phyloP scores from a whole-genome alignment of 2,329 filamentous ascomycete species.

The Pseudogymnoascus pannorum region DNA sequence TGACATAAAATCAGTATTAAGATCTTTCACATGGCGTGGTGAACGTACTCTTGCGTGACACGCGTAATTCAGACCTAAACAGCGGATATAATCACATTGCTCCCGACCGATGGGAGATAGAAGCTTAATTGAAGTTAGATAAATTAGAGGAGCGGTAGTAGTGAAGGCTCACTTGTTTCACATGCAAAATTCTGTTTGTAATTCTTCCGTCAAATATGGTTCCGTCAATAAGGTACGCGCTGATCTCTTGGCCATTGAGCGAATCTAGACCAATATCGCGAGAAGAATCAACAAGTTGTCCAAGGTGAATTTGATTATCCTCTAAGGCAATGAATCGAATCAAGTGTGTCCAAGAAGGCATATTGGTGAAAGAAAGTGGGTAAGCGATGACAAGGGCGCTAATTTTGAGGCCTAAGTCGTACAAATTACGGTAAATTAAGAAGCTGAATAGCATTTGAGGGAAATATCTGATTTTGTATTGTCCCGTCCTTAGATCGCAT shows the following conservation, averaged over 20 bases:
- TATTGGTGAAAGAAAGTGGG: background rate
- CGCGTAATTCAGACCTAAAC: conserved; percentile 28
- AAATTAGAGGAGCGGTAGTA: background rate
- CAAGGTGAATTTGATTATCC: conserved; percentile 26
- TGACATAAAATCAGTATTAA: background rate
- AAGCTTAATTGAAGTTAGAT: conserved; percentile 17
- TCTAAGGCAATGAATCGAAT: conserved; percentile 28
- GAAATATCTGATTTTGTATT: no score
- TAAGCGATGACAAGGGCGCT: no score
- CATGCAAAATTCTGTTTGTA: conserved; percentile 21
- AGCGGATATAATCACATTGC: conserved; percentile 26
- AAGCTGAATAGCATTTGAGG: no score
- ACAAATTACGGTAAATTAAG: no score
- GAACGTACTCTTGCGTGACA: conserved; percentile 25
- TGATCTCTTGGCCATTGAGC: conserved; percentile 19
- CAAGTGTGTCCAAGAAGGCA: conserved; percentile 27
- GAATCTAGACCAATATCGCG: conserved; percentile 25
- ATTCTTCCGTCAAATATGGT: conserved; percentile 26
- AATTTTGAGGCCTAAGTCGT: no score
- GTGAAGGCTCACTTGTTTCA: conserved; percentile 12
- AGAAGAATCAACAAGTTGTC: conserved; percentile 25
- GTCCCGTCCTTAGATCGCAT: no score
- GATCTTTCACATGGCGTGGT: background rate
- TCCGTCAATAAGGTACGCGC: conserved; percentile 24
- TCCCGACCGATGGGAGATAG: conserved; percentile 24